Evolutionary conservation across 2,329 filamentous ascomycete species (phyloP).

Genomic region (Pyrenophora graminea): DNA sequence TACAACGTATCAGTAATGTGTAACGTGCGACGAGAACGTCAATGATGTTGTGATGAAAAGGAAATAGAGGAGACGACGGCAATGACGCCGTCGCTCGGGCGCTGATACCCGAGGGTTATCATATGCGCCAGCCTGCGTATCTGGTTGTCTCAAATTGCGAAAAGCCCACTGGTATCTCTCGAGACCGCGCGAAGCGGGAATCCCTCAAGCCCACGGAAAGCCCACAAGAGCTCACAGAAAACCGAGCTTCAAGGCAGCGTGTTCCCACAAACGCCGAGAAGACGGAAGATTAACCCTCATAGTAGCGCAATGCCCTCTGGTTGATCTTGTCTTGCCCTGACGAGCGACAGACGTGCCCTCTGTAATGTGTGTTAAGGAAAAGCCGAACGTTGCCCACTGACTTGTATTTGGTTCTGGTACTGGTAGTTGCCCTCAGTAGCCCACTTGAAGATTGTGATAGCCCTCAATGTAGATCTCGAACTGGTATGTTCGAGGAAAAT

Average conservation of each 20-base stretch:
- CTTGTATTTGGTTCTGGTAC: slow-evolving; percentile 44
- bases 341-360: slow-evolving; percentile 44
- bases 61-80: slow-evolving; percentile 28
- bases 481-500: slow-evolving; percentile 25
- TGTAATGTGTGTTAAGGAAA: slow-evolving; percentile 48
- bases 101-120: slow-evolving; percentile 20
- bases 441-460: slow-evolving; percentile 41
- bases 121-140: slow-evolving; percentile 39
- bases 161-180: slow-evolving; percentile 51
- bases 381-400: slow-evolving; percentile 48
- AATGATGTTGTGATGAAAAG: slow-evolving; percentile 9
- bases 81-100: slow-evolving; percentile 31
- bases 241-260: slow-evolving; percentile 52
- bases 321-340: slow-evolving; percentile 43
- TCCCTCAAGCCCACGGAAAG: slow-evolving; percentile 52
- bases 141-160: slow-evolving; percentile 48
- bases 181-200: slow-evolving; percentile 45
- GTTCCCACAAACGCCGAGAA: slow-evolving; percentile 60
- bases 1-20: slow-evolving; percentile 40
- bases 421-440: slow-evolving; percentile 40
- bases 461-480: slow-evolving; percentile 35
- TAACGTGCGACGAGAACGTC: slow-evolving; percentile 1
- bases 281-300: slow-evolving; percentile 48
- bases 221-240: slow-evolving; percentile 54
- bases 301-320: slow-evolving; percentile 48